Percentiles rank a stretch among this genome's conserved stretches.
Conservation (phyloP, 2,329 filamentous ascomycete genomes). For the Coniochaeta sp. region DNA sequence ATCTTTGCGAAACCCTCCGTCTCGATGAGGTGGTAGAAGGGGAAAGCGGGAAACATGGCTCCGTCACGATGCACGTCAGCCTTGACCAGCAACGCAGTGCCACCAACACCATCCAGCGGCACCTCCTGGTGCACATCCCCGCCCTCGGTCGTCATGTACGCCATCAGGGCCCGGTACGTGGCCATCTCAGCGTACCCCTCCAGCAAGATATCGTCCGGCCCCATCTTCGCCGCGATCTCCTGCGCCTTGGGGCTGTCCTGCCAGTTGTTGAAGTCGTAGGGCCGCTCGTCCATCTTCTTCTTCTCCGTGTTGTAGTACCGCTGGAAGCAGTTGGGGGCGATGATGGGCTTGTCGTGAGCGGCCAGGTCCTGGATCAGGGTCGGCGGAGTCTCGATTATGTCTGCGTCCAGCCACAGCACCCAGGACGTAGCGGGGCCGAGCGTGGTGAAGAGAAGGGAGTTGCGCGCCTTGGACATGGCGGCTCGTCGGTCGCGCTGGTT, state of each 20-base stretch:
- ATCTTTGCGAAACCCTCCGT: slow-evolving; percentile 98
- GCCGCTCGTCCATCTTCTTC: slow-evolving; percentile 65
- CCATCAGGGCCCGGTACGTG: slow-evolving; percentile 89
- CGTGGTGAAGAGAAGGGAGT: slow-evolving; percentile 91
- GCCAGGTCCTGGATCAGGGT: slow-evolving; percentile 89
- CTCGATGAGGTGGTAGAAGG: slow-evolving; percentile 96
- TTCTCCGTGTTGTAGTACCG: slow-evolving; percentile 65
- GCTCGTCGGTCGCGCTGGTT: slow-evolving; percentile 83
- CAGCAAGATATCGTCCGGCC: slow-evolving; percentile 81
- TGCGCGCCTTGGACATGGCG: slow-evolving; percentile 88
- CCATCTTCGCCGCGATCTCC: slow-evolving; percentile 72
- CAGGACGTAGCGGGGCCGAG: slow-evolving; percentile 85
- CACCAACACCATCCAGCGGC: slow-evolving; percentile 85
- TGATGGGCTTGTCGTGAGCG: slow-evolving; percentile 77
- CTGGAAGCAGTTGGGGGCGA: slow-evolving; percentile 95
- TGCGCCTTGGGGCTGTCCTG: slow-evolving; percentile 78
- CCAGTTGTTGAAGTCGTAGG: slow-evolving; percentile 98
- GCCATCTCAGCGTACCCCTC: slow-evolving; percentile 92
- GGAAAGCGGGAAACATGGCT: slow-evolving; percentile 95
- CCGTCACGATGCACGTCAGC: slow-evolving; percentile 95
- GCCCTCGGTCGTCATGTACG: slow-evolving; percentile 59
- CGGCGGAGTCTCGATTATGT: slow-evolving; percentile 82
- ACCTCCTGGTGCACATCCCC: slow-evolving; percentile 58
- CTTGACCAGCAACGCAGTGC: slow-evolving; percentile 87
- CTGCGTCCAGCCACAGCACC: slow-evolving; percentile 93